Percentiles rank a stretch among this genome's conserved stretches.
phyloP scores from a whole-genome alignment of 108 stramenopile species.

The Pseudonitzschia multiseries region DNA sequence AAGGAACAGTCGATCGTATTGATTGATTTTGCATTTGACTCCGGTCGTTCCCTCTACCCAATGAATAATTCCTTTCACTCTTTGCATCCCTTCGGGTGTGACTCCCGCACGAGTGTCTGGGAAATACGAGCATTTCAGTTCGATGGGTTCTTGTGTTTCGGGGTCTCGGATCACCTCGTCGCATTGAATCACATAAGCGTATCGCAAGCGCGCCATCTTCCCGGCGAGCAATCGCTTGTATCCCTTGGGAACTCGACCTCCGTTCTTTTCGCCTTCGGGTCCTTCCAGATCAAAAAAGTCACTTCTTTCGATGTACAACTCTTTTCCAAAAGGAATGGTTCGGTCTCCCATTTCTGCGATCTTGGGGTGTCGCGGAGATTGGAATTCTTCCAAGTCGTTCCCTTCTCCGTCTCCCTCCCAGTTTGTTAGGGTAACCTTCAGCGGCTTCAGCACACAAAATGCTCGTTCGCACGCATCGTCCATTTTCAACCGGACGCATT shows the following conservation, averaged over 20 bases:
- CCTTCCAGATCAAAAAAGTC: slow-evolving; percentile 91
- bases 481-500: slow-evolving; percentile 82
- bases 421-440: slow-evolving; percentile 86
- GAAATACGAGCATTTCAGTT: slow-evolving; percentile 70
- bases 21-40: slow-evolving; percentile 63
- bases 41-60: slow-evolving; percentile 83
- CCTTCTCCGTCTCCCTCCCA: slow-evolving; percentile 53
- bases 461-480: slow-evolving; percentile 77
- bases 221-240: slow-evolving; percentile 83
- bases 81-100: slow-evolving; percentile 76
- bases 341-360: slow-evolving; percentile 70
- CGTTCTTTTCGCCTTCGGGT: slow-evolving; percentile 66
- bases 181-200: slow-evolving; percentile 88
- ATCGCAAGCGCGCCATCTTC: slow-evolving; percentile 80
- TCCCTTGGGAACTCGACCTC: slow-evolving; percentile 72
- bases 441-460: slow-evolving; percentile 79
- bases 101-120: slow-evolving; percentile 84
- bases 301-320: slow-evolving; percentile 74
- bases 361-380: slow-evolving; percentile 84
- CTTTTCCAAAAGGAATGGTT: slow-evolving; percentile 77
- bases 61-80: slow-evolving; percentile 90
- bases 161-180: slow-evolving; percentile 80
- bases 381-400: slow-evolving; percentile 57
- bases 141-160: slow-evolving; percentile 65
- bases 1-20: slow-evolving; percentile 87